phyloP scores from a whole-genome alignment of 78 protist genomes.

The Bodo saltans region DNA sequence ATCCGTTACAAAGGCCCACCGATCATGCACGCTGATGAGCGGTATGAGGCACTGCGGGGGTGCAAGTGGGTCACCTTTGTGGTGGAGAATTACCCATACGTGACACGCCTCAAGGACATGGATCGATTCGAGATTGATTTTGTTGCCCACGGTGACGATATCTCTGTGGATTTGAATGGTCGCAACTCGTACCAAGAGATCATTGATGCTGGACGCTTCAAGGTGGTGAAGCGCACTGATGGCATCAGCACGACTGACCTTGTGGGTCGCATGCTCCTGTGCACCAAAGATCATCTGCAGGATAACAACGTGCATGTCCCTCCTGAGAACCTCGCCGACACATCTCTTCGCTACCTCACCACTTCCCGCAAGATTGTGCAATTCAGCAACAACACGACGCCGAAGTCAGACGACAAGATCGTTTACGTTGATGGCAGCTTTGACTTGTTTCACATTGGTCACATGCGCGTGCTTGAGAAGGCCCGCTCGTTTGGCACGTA shows the following conservation, averaged over 20 bases:
- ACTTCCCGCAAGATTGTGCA: conserved; percentile 44
- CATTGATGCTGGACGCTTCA: conserved; percentile 63
- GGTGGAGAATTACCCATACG: conserved; percentile 80
- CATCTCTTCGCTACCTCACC: conserved; percentile 15
- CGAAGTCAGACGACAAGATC: conserved; percentile 62
- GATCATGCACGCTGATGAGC: conserved; percentile 82
- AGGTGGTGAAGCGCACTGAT: conserved; percentile 60
- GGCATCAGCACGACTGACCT: conserved; percentile 91
- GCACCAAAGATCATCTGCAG: conserved; percentile 59
- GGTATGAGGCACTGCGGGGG: conserved; percentile 75
- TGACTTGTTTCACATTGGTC: conserved; percentile 91
- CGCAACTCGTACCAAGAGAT: conserved; percentile 72
- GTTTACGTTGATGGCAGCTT: conserved; percentile 92
- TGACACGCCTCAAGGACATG: conserved; percentile 1
- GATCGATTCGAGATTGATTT: conserved; percentile 40
- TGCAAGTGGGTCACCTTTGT: conserved; percentile 94
- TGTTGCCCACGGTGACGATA: conserved; percentile 69
- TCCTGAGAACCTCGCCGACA: neutral
- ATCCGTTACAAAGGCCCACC: conserved; percentile 81
- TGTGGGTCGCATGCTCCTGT: conserved; percentile 86
- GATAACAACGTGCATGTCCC: conserved; percentile 6
- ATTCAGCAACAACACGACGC: conserved; percentile 6
- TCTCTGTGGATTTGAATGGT: conserved; percentile 55
- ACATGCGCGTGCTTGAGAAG: conserved; percentile 58
- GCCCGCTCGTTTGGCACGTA: conserved; percentile 80